Base-by-base conservation (phyloP, 2,329 filamentous ascomycete species). In the Phialophora tarda region DNA sequence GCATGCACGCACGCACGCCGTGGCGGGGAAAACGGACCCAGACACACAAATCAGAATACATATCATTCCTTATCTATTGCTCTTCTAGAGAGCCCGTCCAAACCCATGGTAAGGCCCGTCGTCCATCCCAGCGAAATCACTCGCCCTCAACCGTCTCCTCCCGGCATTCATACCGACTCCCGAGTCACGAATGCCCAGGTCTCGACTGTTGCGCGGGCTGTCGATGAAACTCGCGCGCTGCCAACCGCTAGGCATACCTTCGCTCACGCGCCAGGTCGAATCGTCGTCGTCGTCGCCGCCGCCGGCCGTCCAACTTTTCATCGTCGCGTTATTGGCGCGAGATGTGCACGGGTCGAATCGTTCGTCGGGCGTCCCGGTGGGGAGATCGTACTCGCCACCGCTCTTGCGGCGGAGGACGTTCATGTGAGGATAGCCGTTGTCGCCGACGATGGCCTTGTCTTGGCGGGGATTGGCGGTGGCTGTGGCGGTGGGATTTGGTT, bases 201-300 rank as follows among this genome's bases (percentile, higher is more conserved):
- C 51, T 24, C 54, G 48, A 48, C 59, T 69, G n/a, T 44, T 60
- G 26, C 63, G 50, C 11, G 66, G 55, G 34, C 58, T 59, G 17
- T 32, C 59, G 10, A 3, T 26, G 26, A 50, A 47, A 32, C 60
- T 24, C n/a, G 57, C 61, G 17, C 68, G 65, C 50, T 66, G 62
- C 69, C 70, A 71, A 1, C 68, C 69, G 21, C 59, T 66, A 2
- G 70, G 70, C 66, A 71, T 70, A 1, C 65, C 66, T 3, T 53
- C 32, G 53, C 65, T 69, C 30, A 71, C 44, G 7, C 69, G 63
- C 63, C 63, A 70, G 3, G 64, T 50, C 12, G 65, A 65, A 38
- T 70, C 66, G 21, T 64, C 59, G 58, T 61, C 59, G 47, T 70
- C 66, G 21, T 64, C 59, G 58, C 63, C 59, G 54, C 63, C 48